phyloP scores from a whole-genome alignment of 495 filamentous ascomycete genomes.

The Sabuloglossum arenarium region DNA sequence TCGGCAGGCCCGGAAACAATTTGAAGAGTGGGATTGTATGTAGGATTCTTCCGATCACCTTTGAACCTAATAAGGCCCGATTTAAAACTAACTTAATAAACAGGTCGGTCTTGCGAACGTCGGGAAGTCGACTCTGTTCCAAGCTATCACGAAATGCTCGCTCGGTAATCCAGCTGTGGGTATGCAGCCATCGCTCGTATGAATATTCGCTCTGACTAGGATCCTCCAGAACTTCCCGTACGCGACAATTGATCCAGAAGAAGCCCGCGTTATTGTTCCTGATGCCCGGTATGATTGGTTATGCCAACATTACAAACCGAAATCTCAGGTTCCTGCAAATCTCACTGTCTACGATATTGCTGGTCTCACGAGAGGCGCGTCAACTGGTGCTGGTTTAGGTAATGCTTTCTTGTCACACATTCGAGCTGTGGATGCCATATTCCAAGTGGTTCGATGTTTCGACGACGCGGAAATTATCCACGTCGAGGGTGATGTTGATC shows the following conservation, averaged over 20 bases:
- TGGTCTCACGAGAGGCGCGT: conserved; percentile 87
- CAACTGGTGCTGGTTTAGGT: conserved; percentile 90
- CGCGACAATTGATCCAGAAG: conserved; percentile 97
- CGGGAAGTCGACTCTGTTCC: conserved; percentile 98
- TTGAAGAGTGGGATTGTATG: conserved; percentile 99
- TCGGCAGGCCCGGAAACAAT: conserved; percentile 94
- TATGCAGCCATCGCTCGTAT: neutral
- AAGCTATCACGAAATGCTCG: conserved; percentile 94
- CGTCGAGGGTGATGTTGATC: conserved; percentile 96
- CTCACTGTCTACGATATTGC: conserved; percentile 99
- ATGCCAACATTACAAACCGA: conserved; percentile 87
- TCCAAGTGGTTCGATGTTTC: conserved; percentile 97
- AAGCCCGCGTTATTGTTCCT: conserved; percentile 92
- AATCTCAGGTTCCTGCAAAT: conserved; percentile 87
- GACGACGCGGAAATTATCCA: conserved; percentile 99
- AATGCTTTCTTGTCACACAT: conserved; percentile 99
- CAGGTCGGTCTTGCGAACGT: conserved; percentile 98
- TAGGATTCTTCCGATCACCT: conserved; percentile 23
- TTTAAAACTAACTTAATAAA: conserved; percentile 7
- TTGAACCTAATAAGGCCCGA: conserved; percentile 3
- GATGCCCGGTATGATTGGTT: conserved; percentile 95
- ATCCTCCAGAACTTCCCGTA: conserved; percentile 75
- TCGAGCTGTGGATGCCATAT: conserved; percentile 97
- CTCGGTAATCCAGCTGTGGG: conserved; percentile 90
- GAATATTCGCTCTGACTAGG: conserved; percentile 5